These are phyloP conservation scores for Lentinula sp. DNA, from an alignment of 768 basidiomycete genomes.

Conservation along the genomic window DNA sequence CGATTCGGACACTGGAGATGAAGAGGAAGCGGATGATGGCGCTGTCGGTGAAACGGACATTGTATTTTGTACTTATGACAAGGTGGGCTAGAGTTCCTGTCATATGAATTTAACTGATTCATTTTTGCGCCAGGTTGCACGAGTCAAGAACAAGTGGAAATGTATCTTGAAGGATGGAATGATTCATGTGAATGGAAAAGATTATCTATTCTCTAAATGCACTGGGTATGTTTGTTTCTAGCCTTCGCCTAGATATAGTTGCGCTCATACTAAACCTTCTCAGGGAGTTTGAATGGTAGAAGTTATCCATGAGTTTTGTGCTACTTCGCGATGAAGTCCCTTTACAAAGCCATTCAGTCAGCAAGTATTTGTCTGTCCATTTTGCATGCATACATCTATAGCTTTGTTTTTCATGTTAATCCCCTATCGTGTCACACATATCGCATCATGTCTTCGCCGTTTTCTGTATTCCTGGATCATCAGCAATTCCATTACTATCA, in stretches of 20 bases:
- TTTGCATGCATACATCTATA: not conserved
- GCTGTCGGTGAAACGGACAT: slow-evolving; percentile 78
- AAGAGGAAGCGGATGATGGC: slow-evolving; percentile 78
- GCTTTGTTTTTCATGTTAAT: not conserved
- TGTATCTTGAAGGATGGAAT: slow-evolving; percentile 96
- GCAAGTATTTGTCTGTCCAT: not conserved
- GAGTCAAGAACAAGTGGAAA: slow-evolving; percentile 99
- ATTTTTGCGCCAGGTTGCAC: slow-evolving; percentile 64
- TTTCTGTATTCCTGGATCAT: not conserved
- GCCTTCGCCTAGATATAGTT: not conserved
- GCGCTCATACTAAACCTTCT: not conserved
- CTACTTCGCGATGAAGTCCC: not conserved
- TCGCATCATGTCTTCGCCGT: too few relatives aligned
- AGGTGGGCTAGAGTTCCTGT: slow-evolving; percentile 45
- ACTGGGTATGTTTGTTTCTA: slow-evolving; percentile 64
- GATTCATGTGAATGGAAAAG: slow-evolving; percentile 94
- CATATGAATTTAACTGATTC: too few relatives aligned
- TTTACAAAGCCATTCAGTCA: not conserved
- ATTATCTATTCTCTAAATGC: slow-evolving; percentile 96
- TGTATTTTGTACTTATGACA: slow-evolving; percentile 98
- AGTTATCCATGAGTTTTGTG: not conserved
- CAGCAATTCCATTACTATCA: too few relatives aligned
- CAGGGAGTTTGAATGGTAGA: slow-evolving; percentile 43
- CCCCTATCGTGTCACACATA: not conserved
- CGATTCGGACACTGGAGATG: slow-evolving; percentile 85